Conservation (phyloP, 805 yeast species). For the Candida pseudofarinosa region DNA sequence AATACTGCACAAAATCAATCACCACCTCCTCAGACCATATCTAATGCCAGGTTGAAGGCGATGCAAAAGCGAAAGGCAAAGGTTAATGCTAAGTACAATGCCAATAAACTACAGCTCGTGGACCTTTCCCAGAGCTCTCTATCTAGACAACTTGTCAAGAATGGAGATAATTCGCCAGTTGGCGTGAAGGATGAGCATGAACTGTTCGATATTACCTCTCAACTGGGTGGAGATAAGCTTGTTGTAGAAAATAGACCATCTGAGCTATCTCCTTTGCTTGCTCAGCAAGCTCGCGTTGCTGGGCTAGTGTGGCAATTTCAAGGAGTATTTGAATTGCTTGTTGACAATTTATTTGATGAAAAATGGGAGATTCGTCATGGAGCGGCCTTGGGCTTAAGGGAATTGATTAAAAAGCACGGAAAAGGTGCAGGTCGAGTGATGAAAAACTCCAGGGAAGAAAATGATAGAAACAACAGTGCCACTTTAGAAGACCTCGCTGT, state of each 20-base stretch:
- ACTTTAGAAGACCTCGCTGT: slow-evolving; percentile 87
- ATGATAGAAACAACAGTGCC: slow-evolving; percentile 57
- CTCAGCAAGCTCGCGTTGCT: slow-evolving; percentile 66
- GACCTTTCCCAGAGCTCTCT: slow-evolving; percentile 72
- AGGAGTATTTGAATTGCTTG: slow-evolving; percentile 79
- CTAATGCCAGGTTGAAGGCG: slow-evolving; percentile 81
- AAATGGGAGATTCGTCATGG: slow-evolving; percentile 97
- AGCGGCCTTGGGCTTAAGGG: slow-evolving; percentile 87
- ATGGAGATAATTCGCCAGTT: slow-evolving; percentile 24
- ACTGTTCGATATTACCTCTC: slow-evolving; percentile 65
- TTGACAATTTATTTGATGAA: slow-evolving; percentile 77
- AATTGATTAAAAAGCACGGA: slow-evolving; percentile 78
- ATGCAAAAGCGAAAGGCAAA: slow-evolving; percentile 92
- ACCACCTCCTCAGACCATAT: slow-evolving; percentile 23
- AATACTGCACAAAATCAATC: slow-evolving; percentile 4
- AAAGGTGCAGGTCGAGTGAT: slow-evolving; percentile 77
- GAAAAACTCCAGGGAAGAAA: slow-evolving; percentile 58
- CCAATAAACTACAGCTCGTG: slow-evolving; percentile 46
- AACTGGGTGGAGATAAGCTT: slow-evolving; percentile 73
- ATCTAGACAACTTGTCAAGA: slow-evolving; percentile 48
- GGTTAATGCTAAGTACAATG: slow-evolving; percentile 53
- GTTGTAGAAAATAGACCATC: slow-evolving; percentile 76
- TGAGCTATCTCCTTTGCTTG: slow-evolving; percentile 61
- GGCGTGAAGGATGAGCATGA: slow-evolving; percentile 20
- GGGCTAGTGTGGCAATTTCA: slow-evolving; percentile 91